Evolutionary conservation across 129 eudicot species (phyloP), one percentile per base, ranked within the genome.

Genomic region (Ambrosia artemisiifolia): DNA sequence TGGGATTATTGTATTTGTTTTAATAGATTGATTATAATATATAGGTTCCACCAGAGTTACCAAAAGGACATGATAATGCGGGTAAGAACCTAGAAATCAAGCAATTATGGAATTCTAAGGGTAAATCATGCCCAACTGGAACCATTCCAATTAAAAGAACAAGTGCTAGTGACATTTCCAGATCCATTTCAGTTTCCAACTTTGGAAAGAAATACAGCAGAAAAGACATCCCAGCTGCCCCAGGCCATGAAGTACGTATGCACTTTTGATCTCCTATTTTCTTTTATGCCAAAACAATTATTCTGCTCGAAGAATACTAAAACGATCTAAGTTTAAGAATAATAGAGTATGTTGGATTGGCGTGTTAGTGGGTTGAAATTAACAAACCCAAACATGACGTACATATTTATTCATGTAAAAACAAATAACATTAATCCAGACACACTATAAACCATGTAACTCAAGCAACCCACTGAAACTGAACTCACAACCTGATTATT

Each of bases 121-220:
- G 88, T 18, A 96, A 90, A 74, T 75, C 75, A 55, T 88, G 98
- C 78, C 93, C 97, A 11, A 75, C 84, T 60, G 95, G 88, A 49
- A 94, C 98, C 12, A 56, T 94, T 73, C 97, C 96, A 11, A 79
- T 94, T 0, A 84, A 92, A 84, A 94, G 97, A 88, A 84, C 89
- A 70, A 90, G 42, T 0, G 86, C 85, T 60, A 3, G 82, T 73
- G 95, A 90, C 57, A 62, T 93, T 24, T 65, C 82, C 32, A 76
- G 93, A 79, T 86, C 81, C 4, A 79, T 46, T 43, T 67, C 92
- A 14, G 5, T 86, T 10, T 49, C 72, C 69, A 75, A 78, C 56
- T 94, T 79, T 74, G 91, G 93, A 18, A 81, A 67, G 40, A 90
- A 84, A 68, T 57, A 80, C 6, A 59, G 47, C 38, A 81, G 54